Evolutionary conservation across 2,329 filamentous ascomycete genomes (phyloP).

Genomic region (Verticillium tricorpus): DNA sequence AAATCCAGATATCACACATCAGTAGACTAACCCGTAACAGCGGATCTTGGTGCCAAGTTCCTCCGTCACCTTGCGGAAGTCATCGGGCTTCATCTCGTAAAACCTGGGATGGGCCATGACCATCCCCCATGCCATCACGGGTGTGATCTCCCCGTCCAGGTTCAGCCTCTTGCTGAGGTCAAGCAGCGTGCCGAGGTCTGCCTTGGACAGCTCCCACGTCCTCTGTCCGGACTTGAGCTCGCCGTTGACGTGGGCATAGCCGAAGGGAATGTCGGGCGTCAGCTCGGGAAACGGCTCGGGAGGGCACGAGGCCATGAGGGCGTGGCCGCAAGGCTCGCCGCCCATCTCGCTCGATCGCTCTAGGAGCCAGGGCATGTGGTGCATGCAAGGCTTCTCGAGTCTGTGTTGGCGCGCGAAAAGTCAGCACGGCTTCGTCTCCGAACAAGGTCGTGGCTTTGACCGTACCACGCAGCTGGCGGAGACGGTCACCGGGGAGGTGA

Average conservation of each 20-base stretch:
- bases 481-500: slow-evolving; percentile 40
- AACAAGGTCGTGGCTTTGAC: not conserved
- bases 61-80: slow-evolving; percentile 68
- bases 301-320: slow-evolving; percentile 88
- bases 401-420: slow-evolving; percentile 41
- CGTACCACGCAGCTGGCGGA: not conserved
- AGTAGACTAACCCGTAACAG: slow-evolving; percentile 83
- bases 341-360: slow-evolving; percentile 55
- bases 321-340: slow-evolving; percentile 76
- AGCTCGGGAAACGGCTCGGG: slow-evolving; percentile 56
- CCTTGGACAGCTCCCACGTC: slow-evolving; percentile 75
- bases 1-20: not conserved
- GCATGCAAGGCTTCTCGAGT: slow-evolving; percentile 90
- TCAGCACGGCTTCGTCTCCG: slow-evolving; percentile 27
- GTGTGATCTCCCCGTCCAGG: slow-evolving; percentile 86
- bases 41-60: slow-evolving; percentile 76
- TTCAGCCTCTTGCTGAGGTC: slow-evolving; percentile 80
- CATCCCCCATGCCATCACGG: slow-evolving; percentile 90
- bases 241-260: slow-evolving; percentile 32
- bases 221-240: slow-evolving; percentile 52
- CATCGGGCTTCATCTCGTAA: slow-evolving; percentile 57
- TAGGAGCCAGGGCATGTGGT: slow-evolving; percentile 78
- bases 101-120: slow-evolving; percentile 70
- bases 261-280: slow-evolving; percentile 48
- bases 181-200: slow-evolving; percentile 74